These are phyloP conservation scores for Fusarium sp. DNA, from an alignment of 2,329 filamentous ascomycete genomes.

Conservation along the genomic window DNA sequence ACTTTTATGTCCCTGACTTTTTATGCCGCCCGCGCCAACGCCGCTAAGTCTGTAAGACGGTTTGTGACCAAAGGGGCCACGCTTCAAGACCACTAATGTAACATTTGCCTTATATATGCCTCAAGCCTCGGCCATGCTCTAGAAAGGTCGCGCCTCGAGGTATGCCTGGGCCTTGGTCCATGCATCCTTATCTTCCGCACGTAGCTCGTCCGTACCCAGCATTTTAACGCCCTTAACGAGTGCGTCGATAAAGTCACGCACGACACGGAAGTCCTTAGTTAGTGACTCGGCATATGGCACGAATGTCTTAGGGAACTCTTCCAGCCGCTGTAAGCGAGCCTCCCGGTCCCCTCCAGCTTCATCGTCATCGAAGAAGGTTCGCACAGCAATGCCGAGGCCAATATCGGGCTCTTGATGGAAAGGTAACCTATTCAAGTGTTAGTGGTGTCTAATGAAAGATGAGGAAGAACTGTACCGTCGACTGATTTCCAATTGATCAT, in stretches of 20 bases:
- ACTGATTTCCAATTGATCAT: conserved; percentile 73
- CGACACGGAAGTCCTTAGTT: conserved; percentile 66
- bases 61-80: conserved; percentile 35
- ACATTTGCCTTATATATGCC: conserved; percentile 30
- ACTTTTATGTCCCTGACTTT: conserved; percentile 36
- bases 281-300: conserved; percentile 68
- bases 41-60: conserved; percentile 36
- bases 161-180: conserved; percentile 67
- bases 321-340: conserved; percentile 53
- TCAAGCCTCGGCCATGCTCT: conserved; percentile 19
- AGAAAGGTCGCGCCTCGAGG: conserved; percentile 55
- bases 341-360: conserved; percentile 63
- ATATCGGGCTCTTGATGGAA: conserved; percentile 76
- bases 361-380: conserved; percentile 80
- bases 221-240: conserved; percentile 65
- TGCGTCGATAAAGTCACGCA: conserved; percentile 65
- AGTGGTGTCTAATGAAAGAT: background rate
- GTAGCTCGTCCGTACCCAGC: conserved; percentile 57
- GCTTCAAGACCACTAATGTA: conserved; percentile 31
- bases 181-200: conserved; percentile 54
- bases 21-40: conserved; percentile 40
- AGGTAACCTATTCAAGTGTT: conserved; percentile 60
- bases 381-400: conserved; percentile 79
- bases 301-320: conserved; percentile 60
- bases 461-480: conserved; percentile 64